These are phyloP conservation scores for Helenozyma baotianmanensis DNA, from an alignment of 805 yeast species.

Conservation along the genomic window DNA sequence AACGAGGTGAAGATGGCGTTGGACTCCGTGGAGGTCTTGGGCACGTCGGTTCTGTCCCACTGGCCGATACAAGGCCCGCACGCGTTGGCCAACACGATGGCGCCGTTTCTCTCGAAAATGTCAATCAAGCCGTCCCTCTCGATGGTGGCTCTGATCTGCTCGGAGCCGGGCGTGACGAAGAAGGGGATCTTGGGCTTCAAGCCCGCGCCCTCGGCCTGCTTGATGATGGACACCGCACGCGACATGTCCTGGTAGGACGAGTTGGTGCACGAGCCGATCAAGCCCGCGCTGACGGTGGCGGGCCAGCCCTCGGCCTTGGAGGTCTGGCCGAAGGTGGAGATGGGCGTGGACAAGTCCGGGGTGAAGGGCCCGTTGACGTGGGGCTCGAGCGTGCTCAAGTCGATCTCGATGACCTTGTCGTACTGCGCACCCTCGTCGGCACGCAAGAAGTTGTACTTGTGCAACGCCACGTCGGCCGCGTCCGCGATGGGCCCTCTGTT, in stretches of 20 bases:
- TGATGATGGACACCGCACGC: conserved; percentile 85
- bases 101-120: conserved; percentile 82
- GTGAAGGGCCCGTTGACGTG: conserved; percentile 97
- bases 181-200: conserved; percentile 86
- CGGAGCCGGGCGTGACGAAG: conserved; percentile 97
- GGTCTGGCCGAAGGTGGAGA: conserved; percentile 71
- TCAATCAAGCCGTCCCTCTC: conserved; percentile 89
- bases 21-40: conserved; percentile 56
- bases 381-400: conserved; percentile 85
- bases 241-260: conserved; percentile 98
- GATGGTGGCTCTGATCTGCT: conserved; percentile 94
- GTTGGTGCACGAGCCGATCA: conserved; percentile 97
- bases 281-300: conserved; percentile 76
- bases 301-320: conserved; percentile 84
- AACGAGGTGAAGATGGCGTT: conserved; percentile 95
- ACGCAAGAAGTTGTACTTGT: conserved; percentile 56
- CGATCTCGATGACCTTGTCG: conserved; percentile 88
- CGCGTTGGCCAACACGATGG: conserved; percentile 90
- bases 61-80: conserved; percentile 99
- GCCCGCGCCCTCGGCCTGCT: conserved; percentile 83
- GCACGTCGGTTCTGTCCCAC: conserved; percentile 90
- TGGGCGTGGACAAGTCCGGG: conserved; percentile 93
- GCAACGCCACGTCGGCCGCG: conserved; percentile 62
- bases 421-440: conserved; percentile 90
- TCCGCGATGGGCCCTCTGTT: conserved; percentile 79